Evolutionary conservation across 306 rosid genomes (phyloP).

Genomic region (Sophora flavescens): DNA sequence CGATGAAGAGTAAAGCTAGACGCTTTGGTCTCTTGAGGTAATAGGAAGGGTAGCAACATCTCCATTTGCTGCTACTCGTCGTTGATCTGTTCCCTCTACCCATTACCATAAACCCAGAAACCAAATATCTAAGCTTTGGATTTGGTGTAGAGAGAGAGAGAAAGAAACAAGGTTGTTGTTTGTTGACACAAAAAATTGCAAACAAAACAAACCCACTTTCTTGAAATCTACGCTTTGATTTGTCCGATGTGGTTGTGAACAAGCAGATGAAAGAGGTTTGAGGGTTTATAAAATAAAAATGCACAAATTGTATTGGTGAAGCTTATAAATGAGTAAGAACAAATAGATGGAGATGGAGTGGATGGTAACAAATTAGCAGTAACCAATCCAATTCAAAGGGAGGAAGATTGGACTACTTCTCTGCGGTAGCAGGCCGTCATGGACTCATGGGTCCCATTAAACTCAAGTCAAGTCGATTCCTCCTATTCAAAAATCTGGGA

Average conservation of each 20-base stretch:
- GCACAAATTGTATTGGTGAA: background rate
- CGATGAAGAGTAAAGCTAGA: constrained; percentile 84
- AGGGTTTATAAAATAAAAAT: constrained; percentile 4
- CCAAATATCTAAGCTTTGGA: constrained; percentile 35
- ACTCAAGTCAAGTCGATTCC: no score
- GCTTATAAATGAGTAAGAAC: background rate
- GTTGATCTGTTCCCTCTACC: constrained; percentile 78
- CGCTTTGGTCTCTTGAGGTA: constrained; percentile 93
- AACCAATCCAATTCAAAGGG: no score
- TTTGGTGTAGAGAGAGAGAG: background rate
- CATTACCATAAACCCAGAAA: constrained; percentile 47
- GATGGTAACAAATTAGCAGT: background rate
- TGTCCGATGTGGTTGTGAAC: constrained; percentile 26
- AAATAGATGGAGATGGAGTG: background rate
- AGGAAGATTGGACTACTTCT: no score
- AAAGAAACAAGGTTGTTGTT: background rate
- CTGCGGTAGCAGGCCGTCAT: no score
- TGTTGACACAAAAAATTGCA: background rate
- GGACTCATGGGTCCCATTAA: no score
- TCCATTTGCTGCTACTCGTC: constrained; percentile 60
- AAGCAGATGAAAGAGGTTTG: background rate
- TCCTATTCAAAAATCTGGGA: no score
- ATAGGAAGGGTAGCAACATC: constrained; percentile 80
- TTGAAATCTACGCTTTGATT: constrained; percentile 47
- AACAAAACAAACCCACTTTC: constrained; percentile 22